Percentiles rank a stretch among this genome's conserved stretches.
These are phyloP conservation scores for Diplodia sapinea DNA, from an alignment of 2,329 filamentous ascomycete genomes.

Conservation along the genomic window DNA sequence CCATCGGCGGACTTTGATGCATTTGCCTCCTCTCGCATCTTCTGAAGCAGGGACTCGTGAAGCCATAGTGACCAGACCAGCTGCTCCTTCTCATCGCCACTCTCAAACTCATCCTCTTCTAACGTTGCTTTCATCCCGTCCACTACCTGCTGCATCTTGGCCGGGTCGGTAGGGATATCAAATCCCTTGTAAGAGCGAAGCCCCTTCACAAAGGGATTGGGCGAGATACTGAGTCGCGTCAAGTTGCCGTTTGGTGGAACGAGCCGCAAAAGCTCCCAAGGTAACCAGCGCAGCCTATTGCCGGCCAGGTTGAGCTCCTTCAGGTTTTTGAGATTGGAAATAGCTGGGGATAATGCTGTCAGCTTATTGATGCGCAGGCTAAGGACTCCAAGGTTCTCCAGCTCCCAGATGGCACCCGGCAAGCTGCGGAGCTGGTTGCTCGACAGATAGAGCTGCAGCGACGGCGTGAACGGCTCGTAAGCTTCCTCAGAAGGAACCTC, in stretches of 20 bases:
- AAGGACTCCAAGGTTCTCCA: slow-evolving; percentile 67
- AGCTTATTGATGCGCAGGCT: slow-evolving; percentile 70
- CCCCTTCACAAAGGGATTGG: slow-evolving; percentile 66
- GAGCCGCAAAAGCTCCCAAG: slow-evolving; percentile 66
- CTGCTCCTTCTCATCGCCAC: slow-evolving; percentile 5
- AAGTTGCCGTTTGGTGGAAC: slow-evolving; percentile 54
- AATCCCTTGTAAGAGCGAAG: slow-evolving; percentile 34
- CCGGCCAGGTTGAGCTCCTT: slow-evolving; percentile 69
- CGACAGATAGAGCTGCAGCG: slow-evolving; percentile 66
- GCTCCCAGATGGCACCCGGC: slow-evolving; percentile 66
- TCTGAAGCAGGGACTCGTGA: slow-evolving; percentile 9
- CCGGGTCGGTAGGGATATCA: slow-evolving; percentile 48
- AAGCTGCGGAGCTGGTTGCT: slow-evolving; percentile 63
- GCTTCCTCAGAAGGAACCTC: slow-evolving; percentile 64
- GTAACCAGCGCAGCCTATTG: slow-evolving; percentile 66
- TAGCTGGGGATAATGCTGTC: slow-evolving; percentile 64
- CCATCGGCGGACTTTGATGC: background rate
- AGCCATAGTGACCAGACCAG: slow-evolving; percentile 20
- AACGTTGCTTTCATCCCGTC: background rate
- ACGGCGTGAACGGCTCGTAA: slow-evolving; percentile 64
- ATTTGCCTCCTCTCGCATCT: slow-evolving; percentile 14
- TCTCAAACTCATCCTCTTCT: slow-evolving; percentile 6
- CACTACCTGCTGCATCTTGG: background rate
- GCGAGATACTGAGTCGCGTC: slow-evolving; percentile 61
- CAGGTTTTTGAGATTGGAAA: slow-evolving; percentile 64